A percentile compares a stretch with the other conserved stretches of the same genome.
Evolutionary conservation across 2,329 filamentous ascomycete species (phyloP).

Genomic region (Alternaria ethzedia): DNA sequence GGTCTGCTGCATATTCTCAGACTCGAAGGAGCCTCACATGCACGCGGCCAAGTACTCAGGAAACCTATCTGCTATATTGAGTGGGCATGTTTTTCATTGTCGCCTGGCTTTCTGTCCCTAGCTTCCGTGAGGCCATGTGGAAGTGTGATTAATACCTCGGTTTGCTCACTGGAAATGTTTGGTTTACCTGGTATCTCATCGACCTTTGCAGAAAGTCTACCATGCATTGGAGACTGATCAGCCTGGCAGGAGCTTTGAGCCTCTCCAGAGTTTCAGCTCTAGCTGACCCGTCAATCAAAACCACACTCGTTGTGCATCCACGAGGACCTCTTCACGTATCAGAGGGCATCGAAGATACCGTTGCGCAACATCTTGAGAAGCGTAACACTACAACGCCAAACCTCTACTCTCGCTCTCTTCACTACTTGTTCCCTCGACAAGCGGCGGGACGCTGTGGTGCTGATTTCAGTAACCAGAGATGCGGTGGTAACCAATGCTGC

Average conservation of each 20-base stretch:
- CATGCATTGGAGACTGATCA: conserved; percentile 30
- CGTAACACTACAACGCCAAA: conserved; percentile 23
- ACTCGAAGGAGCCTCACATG: conserved; percentile 16
- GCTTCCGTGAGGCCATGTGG: conserved; percentile 1
- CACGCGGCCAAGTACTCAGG: conserved; percentile 12
- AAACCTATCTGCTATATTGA: conserved; percentile 20
- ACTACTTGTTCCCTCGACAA: conserved; percentile 25
- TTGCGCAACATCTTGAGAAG: conserved; percentile 5
- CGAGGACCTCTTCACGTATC: background rate
- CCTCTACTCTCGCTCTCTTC: conserved; percentile 17
- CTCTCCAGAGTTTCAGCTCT: conserved; percentile 23
- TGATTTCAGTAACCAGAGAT: conserved; percentile 23
- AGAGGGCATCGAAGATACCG: background rate
- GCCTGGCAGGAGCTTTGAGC: conserved; percentile 22
- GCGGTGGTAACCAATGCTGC: conserved; percentile 32
- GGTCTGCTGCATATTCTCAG: conserved; percentile 4
- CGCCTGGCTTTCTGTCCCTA: background rate
- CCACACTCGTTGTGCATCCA: conserved; percentile 4
- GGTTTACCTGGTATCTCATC: background rate
- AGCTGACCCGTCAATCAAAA: conserved; percentile 8
- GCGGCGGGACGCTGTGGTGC: conserved; percentile 32
- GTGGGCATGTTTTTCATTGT: conserved; percentile 1
- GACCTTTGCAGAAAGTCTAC: background rate
- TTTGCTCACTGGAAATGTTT: background rate
- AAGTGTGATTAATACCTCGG: conserved; percentile 17